Evolutionary conservation across 78 protist genomes (phyloP).

Genomic region (Emiliania huxleyi): DNA sequence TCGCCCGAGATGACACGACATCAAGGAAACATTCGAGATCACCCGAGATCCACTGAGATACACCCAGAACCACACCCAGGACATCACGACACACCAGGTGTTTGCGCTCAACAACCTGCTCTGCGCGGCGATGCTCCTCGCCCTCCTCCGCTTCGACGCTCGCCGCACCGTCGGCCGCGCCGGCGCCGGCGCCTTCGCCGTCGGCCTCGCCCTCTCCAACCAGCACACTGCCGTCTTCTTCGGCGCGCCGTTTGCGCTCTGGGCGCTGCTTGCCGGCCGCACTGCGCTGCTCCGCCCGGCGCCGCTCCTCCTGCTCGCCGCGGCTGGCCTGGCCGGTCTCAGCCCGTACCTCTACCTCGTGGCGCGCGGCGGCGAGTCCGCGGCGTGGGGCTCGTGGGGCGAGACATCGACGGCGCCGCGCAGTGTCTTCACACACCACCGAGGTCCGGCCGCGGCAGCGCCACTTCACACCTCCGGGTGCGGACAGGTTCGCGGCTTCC

Average conservation of each 20-base stretch:
- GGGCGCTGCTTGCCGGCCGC: slow-evolving; percentile 25
- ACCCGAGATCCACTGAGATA: no score
- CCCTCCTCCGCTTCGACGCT: background rate
- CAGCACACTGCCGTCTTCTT: slow-evolving; percentile 77
- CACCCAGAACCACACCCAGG: no score
- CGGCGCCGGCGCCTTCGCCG: slow-evolving; percentile 52
- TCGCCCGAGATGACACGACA: no score
- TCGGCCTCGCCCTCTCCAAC: slow-evolving; percentile 68
- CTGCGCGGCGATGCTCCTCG: slow-evolving; percentile 36
- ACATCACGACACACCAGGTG: no score
- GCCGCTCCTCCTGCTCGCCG: background rate
- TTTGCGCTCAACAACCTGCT: slow-evolving; percentile 70
- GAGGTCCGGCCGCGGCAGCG: no score
- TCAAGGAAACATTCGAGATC: no score
- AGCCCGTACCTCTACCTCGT: slow-evolving; percentile 64
- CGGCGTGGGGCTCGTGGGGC: slow-evolving; percentile 36
- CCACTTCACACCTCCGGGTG: no score
- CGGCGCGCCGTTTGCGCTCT: slow-evolving; percentile 56
- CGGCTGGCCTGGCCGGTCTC: slow-evolving; percentile 52
- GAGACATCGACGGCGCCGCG: slow-evolving; percentile 28
- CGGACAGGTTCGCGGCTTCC: slow-evolving; percentile 67
- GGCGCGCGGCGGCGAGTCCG: background rate
- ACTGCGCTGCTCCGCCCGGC: background rate
- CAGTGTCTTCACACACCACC: no score
- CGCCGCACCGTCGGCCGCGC: slow-evolving; percentile 11